Evolutionary conservation across 2,329 filamentous ascomycete genomes (phyloP), one percentile per base, ranked within the genome.

Genomic region (Escovopsis sp.): DNA sequence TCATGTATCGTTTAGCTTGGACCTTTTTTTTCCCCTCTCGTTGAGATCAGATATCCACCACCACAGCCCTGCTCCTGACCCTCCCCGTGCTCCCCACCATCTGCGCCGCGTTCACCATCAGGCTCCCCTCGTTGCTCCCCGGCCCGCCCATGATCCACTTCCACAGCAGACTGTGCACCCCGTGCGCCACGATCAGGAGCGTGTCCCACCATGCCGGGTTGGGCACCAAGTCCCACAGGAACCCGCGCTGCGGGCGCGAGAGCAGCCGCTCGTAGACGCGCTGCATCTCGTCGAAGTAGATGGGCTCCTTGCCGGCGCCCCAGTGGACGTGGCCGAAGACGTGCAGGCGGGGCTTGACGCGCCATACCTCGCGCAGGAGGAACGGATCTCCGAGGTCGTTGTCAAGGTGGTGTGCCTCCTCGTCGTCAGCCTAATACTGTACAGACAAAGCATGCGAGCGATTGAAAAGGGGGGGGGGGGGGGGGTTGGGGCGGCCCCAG

Each of bases 321-420:
- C 72, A 82, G 63, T 94, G 87, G 23, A 88, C 73, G 60, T 94
- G 87, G 1, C 86, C 87, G 57, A 91, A 94, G 39, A 94, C 72
- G 59, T 94, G 85, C 12, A 94, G 64, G 11, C 67, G 67, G 0
- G 87, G 87, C 47, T 75, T 77, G 10, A 86, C 76, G 33, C 82
- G 74, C 77, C 82, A 85, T 15, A 83, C 60, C 54, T 93, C 86
- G 12, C 68, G 62, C 6, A 89, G 68, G 6, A 94, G 69, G 43
- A 74, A 71, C 6, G 77, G 73, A 49, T 83, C 88, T 43, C 85
- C 86, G 37, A 86, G 64, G 3, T 70, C 76, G 40, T 77, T 70
- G 50, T 81, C 81, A 32, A 79, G 67, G 56, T 94, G 85, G 54
- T 77, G 69, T 57, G 75, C 75, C 69, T 75, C 44, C 6, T 11